Conservation (phyloP, 352 stramenopile genomes). For the Globisporangium parvum region DNA sequence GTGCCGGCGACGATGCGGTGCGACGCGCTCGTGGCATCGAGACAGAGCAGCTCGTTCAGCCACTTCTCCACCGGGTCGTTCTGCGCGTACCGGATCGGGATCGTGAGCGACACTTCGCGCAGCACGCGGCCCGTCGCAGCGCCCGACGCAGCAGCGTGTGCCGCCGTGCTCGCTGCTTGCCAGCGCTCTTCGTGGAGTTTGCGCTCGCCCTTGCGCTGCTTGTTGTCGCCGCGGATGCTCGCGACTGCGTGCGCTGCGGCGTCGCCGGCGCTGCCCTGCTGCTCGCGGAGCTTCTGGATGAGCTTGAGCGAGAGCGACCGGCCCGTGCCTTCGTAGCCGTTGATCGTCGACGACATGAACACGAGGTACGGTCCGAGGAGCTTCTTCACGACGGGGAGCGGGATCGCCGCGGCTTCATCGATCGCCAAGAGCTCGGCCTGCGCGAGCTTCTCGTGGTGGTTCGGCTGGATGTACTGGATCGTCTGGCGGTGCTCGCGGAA, state of each 20-base stretch:
- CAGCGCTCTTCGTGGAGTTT: slow-evolving; percentile 97
- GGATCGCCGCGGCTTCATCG: slow-evolving; percentile 99
- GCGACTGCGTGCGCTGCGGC: slow-evolving; percentile 48
- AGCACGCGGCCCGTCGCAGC: slow-evolving; percentile 72
- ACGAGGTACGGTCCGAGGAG: slow-evolving; percentile 96
- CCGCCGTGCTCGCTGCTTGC: slow-evolving; percentile 88
- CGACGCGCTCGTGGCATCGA: slow-evolving; percentile 85
- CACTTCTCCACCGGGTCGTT: slow-evolving; percentile 96
- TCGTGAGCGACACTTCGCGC: slow-evolving; percentile 94
- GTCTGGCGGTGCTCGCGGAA: slow-evolving; percentile 96
- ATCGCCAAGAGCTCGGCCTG: slow-evolving; percentile 98
- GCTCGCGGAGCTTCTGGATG: slow-evolving; percentile 96
- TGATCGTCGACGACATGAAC: slow-evolving; percentile 99
- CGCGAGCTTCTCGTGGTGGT: slow-evolving; percentile 94
- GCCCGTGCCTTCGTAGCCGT: slow-evolving; percentile 99
- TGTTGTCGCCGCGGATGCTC: slow-evolving; percentile 84
- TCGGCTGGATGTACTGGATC: slow-evolving; percentile 96
- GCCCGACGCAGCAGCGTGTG: slow-evolving; percentile 45
- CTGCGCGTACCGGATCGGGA: slow-evolving; percentile 96
- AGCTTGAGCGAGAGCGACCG: slow-evolving; percentile 98
- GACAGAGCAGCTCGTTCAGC: slow-evolving; percentile 96
- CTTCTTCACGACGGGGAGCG: slow-evolving; percentile 95
- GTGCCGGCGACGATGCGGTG: slow-evolving; percentile 90
- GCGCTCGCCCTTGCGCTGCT: slow-evolving; percentile 92
- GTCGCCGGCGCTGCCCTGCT: slow-evolving; percentile 79